Percentiles rank a stretch among this genome's conserved stretches.
phyloP scores from a whole-genome alignment of 495 filamentous ascomycete genomes.

The Aspergillus wentii region DNA sequence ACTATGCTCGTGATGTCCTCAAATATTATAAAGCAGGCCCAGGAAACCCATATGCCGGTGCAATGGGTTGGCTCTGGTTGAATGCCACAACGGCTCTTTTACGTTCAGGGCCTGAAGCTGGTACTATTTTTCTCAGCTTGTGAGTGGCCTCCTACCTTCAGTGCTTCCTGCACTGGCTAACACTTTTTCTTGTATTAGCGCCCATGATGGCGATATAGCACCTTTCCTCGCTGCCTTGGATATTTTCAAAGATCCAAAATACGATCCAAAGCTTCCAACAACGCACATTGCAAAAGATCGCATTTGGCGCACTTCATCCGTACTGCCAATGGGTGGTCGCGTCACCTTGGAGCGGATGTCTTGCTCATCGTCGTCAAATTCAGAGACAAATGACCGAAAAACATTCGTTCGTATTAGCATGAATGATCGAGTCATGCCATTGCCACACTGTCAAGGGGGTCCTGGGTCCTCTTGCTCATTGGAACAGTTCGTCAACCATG shows the following conservation, averaged over 20 bases:
- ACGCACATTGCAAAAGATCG: constrained; percentile 35
- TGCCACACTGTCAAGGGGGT: constrained; percentile 46
- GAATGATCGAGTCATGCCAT: constrained; percentile 51
- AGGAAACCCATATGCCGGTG: constrained; percentile 50
- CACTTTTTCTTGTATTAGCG: constrained; percentile 37
- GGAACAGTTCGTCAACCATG: constrained; percentile 35
- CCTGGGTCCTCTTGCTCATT: constrained; percentile 51
- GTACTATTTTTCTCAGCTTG: constrained; percentile 55
- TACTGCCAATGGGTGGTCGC: constrained; percentile 56
- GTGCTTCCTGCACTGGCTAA: neutral
- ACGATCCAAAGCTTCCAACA: constrained; percentile 36
- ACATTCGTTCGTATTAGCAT: constrained; percentile 51
- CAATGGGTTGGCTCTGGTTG: constrained; percentile 60
- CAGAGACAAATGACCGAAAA: constrained; percentile 7
- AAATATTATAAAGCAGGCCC: constrained; percentile 60
- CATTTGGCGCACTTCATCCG: constrained; percentile 50
- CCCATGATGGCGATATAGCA: constrained; percentile 56
- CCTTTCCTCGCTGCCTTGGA: constrained; percentile 52
- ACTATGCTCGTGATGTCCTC: constrained; percentile 56
- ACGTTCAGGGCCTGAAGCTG: constrained; percentile 38
- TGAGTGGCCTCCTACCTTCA: constrained; percentile 21
- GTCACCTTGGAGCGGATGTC: constrained; percentile 50
- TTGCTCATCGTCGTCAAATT: constrained; percentile 27
- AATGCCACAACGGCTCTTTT: constrained; percentile 53
- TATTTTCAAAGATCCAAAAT: constrained; percentile 39